Evolutionary conservation across 768 basidiomycete species (phyloP), one percentile per base, ranked within the genome.

Genomic region (Rhizopogon salebrosus): DNA sequence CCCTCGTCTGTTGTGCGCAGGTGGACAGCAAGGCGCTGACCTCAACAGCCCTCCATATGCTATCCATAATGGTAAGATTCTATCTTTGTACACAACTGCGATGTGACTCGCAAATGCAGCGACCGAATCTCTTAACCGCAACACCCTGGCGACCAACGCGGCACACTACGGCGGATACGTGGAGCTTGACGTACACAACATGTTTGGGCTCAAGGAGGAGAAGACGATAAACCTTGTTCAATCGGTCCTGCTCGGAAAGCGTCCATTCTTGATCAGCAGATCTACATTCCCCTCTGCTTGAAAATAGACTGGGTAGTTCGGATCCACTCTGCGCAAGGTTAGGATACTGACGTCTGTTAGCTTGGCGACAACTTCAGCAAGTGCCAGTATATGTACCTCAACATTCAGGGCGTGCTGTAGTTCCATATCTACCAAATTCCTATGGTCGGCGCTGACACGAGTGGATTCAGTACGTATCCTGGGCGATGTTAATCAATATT

Each of bases 1-100:
- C 89, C 97, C 3, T 97, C 95, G 16, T 98, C 95, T 36, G 97
- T 99, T 48, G 95, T n/a, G 80, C 4, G 80, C 79, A 3, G 80
- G 75, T 22, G 70, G 69, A 38, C 69, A 82, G 57, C 60, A 66
- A 6, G 75, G 66, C 8, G 71, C 79, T 5, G 68, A 85, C 59
- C 61, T 86, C 27, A 84, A 80, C 62, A 57, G 54, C 0, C 87
- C 85, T 9, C 80, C 83, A 13, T 89, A 89, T 55, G 72, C 82
- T 1, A 84, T 90, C 51, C 84, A 88, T 67, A 87, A 90, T 54
- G 84, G 85, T 82, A 38, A 57, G 71, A 55, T 37, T 26, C 8
- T 16, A 6, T 6, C 6, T 4, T 16, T 18, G 5, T 41, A 22
- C 27, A 20, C 6, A 41, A 10, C n/a, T 9, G 5, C 20, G 26